A percentile compares a stretch with the other conserved stretches of the same genome.
phyloP scores from a whole-genome alignment of 1,284 basidiomycete species.

The Boletus semigastroideus region DNA sequence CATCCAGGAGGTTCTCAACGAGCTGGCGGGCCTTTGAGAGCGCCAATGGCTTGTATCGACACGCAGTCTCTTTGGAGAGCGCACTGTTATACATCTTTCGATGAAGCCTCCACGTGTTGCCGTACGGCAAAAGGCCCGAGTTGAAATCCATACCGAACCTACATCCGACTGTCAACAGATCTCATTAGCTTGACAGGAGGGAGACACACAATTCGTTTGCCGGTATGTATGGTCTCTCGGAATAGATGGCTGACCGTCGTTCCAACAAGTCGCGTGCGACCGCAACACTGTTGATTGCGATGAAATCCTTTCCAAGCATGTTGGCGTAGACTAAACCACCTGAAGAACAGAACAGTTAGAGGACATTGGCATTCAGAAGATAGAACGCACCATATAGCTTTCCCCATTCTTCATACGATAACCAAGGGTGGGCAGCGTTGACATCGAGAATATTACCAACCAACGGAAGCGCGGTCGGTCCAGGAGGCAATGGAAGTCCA shows the following conservation, averaged over 20 bases:
- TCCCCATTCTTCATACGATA: conserved; percentile 32
- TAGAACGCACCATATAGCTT: conserved; percentile 27
- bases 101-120: conserved; percentile 25
- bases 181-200: not conserved
- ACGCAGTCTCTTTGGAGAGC: conserved; percentile 15
- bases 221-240: conserved; percentile 36
- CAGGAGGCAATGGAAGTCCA: conserved; percentile 30
- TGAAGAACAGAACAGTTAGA: conserved; percentile 7
- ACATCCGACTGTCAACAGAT: not conserved
- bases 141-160: conserved; percentile 35
- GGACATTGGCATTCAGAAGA: not conserved
- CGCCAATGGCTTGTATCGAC: conserved; percentile 15
- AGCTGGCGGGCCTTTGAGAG: conserved; percentile 25
- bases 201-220: conserved; percentile 22
- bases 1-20: conserved; percentile 21
- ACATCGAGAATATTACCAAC: conserved; percentile 27
- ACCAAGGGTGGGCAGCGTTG: conserved; percentile 23
- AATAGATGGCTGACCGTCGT: conserved; percentile 42
- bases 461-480: conserved; percentile 30
- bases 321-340: conserved; percentile 37
- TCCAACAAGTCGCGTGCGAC: conserved; percentile 42
- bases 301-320: conserved; percentile 37
- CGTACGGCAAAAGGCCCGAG: conserved; percentile 28
- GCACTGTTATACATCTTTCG: conserved; percentile 24
- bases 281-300: conserved; percentile 40